Evolutionary conservation across 2,329 filamentous ascomycete genomes (phyloP).

Genomic region (Penicillium sp.): DNA sequence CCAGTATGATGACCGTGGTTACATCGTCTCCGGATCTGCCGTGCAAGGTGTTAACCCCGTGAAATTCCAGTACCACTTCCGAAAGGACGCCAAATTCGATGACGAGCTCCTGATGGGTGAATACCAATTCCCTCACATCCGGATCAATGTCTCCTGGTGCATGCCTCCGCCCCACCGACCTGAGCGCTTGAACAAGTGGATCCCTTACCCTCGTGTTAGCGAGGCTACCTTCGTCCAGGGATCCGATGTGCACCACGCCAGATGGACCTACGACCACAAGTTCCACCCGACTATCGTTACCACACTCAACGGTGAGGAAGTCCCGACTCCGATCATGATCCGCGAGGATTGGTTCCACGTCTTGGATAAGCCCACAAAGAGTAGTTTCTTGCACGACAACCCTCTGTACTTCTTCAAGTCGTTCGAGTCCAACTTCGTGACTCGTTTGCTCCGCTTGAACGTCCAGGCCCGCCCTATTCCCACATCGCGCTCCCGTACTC

Average conservation of each 20-base stretch:
- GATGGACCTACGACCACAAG: constrained; percentile 4
- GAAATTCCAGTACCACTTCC: not conserved
- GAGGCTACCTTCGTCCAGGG: constrained; percentile 1
- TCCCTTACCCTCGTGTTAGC: constrained; percentile 3
- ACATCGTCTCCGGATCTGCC: constrained; percentile 2
- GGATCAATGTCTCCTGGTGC: constrained; percentile 1
- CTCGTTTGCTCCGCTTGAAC: not conserved
- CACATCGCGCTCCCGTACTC: not conserved
- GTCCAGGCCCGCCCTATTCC: not conserved
- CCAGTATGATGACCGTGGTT: constrained; percentile 2
- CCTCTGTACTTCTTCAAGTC: constrained; percentile 4
- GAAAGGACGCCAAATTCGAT: constrained; percentile 4
- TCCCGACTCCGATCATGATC: constrained; percentile 1
- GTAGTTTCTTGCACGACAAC: constrained; percentile 3
- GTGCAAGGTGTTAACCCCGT: constrained; percentile 3
- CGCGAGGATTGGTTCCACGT: constrained; percentile 5
- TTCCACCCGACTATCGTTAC: constrained; percentile 1
- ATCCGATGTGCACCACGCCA: not conserved
- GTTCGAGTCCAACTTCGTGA: not conserved
- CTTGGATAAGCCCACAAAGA: constrained; percentile 1
- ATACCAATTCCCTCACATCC: constrained; percentile 3
- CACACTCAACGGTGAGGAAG: not conserved
- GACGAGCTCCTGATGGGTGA: constrained; percentile 3
- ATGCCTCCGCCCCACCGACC: constrained; percentile 3
- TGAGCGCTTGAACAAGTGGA: constrained; percentile 3